A percentile compares a stretch with the other conserved stretches of the same genome.
Evolutionary conservation across 495 filamentous ascomycete genomes (phyloP).

Genomic region (Trichoderma reesei): DNA sequence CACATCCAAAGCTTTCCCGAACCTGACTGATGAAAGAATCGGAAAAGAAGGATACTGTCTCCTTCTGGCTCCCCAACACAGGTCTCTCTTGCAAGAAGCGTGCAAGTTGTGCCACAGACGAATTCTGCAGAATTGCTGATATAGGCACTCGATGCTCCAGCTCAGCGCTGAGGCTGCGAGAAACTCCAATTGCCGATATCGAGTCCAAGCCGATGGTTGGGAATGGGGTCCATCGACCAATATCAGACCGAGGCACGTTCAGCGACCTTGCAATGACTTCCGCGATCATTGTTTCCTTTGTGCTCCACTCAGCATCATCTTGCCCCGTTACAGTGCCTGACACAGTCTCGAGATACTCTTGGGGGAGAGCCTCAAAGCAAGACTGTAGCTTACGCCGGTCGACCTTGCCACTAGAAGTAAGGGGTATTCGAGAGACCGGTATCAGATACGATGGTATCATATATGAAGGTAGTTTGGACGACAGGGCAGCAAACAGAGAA

Average conservation of each 20-base stretch:
- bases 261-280: slow-evolving; percentile 35
- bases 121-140: slow-evolving; percentile 52
- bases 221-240: slow-evolving; percentile 46
- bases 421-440: slow-evolving; percentile 52
- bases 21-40: slow-evolving; percentile 25
- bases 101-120: slow-evolving; percentile 48
- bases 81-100: not conserved
- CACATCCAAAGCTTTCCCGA: slow-evolving; percentile 20
- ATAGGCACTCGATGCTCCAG: slow-evolving; percentile 42
- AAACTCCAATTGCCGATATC: slow-evolving; percentile 63
- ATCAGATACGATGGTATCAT: slow-evolving; percentile 61
- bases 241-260: slow-evolving; percentile 30
- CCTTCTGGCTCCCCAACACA: not conserved
- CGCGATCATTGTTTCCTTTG: slow-evolving; percentile 40
- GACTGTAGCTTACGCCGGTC: slow-evolving; percentile 28
- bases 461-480: slow-evolving; percentile 45
- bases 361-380: slow-evolving; percentile 15
- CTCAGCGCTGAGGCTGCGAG: slow-evolving; percentile 36
- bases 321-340: slow-evolving; percentile 26
- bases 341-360: slow-evolving; percentile 14
- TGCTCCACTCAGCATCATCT: slow-evolving; percentile 38
- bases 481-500: slow-evolving; percentile 32
- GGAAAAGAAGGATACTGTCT: slow-evolving; percentile 26
- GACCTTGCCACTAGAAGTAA: slow-evolving; percentile 54
- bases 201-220: slow-evolving; percentile 62